A percentile compares a stretch with the other conserved stretches of the same genome.
phyloP scores from a whole-genome alignment of 768 basidiomycete genomes.

The Kwoniella europaea region DNA sequence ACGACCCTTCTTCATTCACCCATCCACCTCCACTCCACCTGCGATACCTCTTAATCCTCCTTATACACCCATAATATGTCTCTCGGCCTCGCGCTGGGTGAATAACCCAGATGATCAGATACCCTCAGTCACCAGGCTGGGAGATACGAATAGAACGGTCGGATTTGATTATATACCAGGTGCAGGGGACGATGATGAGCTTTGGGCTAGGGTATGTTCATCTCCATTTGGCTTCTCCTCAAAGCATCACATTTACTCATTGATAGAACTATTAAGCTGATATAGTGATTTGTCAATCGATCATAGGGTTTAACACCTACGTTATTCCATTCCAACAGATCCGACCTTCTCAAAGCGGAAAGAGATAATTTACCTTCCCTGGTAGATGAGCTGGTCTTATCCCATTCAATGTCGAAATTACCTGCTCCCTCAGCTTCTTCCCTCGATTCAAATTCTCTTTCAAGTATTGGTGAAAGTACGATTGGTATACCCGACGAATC shows the following conservation, averaged over 20 bases:
- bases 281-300: neutral
- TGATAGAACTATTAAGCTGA: neutral
- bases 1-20: conserved; percentile 86
- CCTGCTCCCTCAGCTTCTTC: neutral
- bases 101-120: conserved; percentile 45
- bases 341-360: conserved; percentile 62
- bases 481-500: conserved; percentile 16
- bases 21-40: conserved; percentile 67
- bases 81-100: conserved; percentile 80
- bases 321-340: conserved; percentile 71
- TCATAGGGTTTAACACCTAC: conserved; percentile 74
- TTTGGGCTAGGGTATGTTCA: conserved; percentile 74
- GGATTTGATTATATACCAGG: conserved; percentile 91
- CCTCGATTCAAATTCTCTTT: neutral
- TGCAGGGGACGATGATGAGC: conserved; percentile 91
- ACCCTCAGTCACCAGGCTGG: conserved; percentile 37
- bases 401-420: neutral
- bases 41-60: conserved; percentile 45
- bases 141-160: conserved; percentile 60
- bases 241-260: neutral
- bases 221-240: neutral
- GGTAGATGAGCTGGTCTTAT: conserved; percentile 36
- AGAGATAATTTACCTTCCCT: conserved; percentile 65
- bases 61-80: conserved; percentile 71
- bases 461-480: neutral